Percentiles rank a stretch among this genome's conserved stretches.
phyloP scores from a whole-genome alignment of 2,329 filamentous ascomycete species.

The Byssothecium circinans region DNA sequence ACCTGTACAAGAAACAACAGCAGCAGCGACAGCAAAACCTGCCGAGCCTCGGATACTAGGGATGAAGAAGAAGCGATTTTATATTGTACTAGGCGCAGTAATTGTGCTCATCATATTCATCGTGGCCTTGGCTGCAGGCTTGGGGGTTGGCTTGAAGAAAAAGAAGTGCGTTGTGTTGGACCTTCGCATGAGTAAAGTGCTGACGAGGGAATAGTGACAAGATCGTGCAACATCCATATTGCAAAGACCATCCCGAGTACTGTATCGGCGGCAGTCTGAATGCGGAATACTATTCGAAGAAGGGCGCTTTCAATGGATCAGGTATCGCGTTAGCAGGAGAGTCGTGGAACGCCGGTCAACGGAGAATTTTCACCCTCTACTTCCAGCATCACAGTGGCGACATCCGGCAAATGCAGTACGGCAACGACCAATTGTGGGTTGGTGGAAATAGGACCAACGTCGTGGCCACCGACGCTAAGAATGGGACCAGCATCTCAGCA shows the following conservation, averaged over 20 bases:
- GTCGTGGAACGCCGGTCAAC: conserved; percentile 43
- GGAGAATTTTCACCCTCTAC: conserved; percentile 47
- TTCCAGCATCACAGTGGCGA: conserved; percentile 50
- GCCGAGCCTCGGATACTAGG: conserved; percentile 24
- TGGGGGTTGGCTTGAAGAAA: conserved; percentile 35
- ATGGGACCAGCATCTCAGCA: conserved; percentile 48
- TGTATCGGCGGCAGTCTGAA: conserved; percentile 47
- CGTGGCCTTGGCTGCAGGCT: conserved; percentile 42
- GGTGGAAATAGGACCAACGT: conserved; percentile 44
- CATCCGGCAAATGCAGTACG: conserved; percentile 46
- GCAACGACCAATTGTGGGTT: conserved; percentile 39
- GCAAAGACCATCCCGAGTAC: conserved; percentile 27
- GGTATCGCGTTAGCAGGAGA: conserved; percentile 51
- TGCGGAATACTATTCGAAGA: conserved; percentile 42
- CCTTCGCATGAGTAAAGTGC: too few species aligned
- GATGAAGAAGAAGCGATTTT: conserved; percentile 27
- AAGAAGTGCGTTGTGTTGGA: conserved; percentile 8
- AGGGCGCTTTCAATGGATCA: conserved; percentile 52
- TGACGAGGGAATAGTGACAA: conserved; percentile 3
- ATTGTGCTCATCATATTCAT: conserved; percentile 37
- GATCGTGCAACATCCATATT: conserved; percentile 23
- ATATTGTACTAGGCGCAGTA: conserved; percentile 25
- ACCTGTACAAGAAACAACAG: background rate
- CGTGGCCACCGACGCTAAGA: conserved; percentile 49
- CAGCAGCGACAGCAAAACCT: background rate